Evolutionary conservation across 1,139 yeast species (phyloP).

Genomic region (Suhomyces coccinellae): DNA sequence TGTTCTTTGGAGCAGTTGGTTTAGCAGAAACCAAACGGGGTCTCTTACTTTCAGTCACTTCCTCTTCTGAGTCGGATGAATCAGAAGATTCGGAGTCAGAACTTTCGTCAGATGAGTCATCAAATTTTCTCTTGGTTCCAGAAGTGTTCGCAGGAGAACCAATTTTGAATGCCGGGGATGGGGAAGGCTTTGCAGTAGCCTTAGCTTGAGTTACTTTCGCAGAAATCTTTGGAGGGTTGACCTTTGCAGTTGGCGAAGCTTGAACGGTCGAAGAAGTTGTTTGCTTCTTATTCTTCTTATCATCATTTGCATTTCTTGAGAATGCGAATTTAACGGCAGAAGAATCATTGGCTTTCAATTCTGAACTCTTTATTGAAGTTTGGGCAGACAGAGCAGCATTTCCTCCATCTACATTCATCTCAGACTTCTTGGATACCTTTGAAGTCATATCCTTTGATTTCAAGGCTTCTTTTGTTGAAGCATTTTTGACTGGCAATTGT

Average conservation of each 20-base stretch:
- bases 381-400: no score
- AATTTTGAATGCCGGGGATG: neutral
- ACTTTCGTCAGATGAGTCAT: slow-evolving; percentile 15
- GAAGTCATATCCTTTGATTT: no score
- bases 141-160: neutral
- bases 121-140: slow-evolving; percentile 13
- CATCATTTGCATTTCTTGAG: no score
- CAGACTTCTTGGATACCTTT: no score
- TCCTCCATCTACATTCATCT: no score
- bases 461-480: no score
- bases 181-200: neutral
- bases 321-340: no score
- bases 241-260: neutral
- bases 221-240: neutral
- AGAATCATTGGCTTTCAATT: no score
- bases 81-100: slow-evolving; percentile 11
- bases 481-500: no score
- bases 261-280: neutral
- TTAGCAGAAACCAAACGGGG: slow-evolving; percentile 18
- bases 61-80: slow-evolving; percentile 19
- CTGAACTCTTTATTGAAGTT: no score
- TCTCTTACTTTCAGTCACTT: slow-evolving; percentile 12
- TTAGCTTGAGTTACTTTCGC: neutral
- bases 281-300: no score
- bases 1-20: slow-evolving; percentile 10